A percentile compares a stretch with the other conserved stretches of the same genome.
phyloP scores from a whole-genome alignment of 805 yeast species.

The Starmera amethionina region DNA sequence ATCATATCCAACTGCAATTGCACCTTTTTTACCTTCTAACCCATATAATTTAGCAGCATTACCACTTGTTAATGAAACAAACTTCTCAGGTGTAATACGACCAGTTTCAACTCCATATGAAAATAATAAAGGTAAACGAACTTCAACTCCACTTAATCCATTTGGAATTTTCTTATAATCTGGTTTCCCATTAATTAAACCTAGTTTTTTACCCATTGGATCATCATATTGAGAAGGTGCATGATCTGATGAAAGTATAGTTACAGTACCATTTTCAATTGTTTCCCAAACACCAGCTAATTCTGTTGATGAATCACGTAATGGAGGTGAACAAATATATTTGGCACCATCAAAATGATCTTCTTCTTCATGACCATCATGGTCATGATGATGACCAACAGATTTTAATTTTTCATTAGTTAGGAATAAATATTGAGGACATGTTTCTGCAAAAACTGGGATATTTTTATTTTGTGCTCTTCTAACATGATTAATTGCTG shows the following conservation, averaged over 20 bases:
- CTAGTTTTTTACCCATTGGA: conserved; percentile 32
- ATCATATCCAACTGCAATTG: conserved; percentile 35
- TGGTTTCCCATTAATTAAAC: conserved; percentile 28
- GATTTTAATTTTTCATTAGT: conserved; percentile 28
- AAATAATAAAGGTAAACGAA: conserved; percentile 33
- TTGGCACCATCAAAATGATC: conserved; percentile 38
- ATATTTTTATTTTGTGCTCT: conserved; percentile 29
- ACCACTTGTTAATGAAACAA: conserved; percentile 34
- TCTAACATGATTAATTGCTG: conserved; percentile 30
- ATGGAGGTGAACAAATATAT: conserved; percentile 40
- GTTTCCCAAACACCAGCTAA: conserved; percentile 35
- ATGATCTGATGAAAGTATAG: conserved; percentile 36
- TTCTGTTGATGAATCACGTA: conserved; percentile 29
- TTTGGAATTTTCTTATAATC: conserved; percentile 36
- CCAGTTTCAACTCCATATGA: conserved; percentile 34
- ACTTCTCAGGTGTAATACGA: conserved; percentile 29
- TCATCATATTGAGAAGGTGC: conserved; percentile 34
- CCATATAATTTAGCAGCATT: conserved; percentile 40
- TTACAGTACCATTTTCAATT: conserved; percentile 36
- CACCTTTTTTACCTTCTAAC: conserved; percentile 29
- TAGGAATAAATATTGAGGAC: conserved; percentile 38
- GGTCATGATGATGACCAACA: conserved; percentile 14
- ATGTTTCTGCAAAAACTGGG: conserved; percentile 40
- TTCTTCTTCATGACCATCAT: conserved; percentile 6
- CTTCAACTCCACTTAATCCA: conserved; percentile 40